These are phyloP conservation scores for Cladophialophora immunda DNA, from an alignment of 2,329 filamentous ascomycete genomes.

Conservation along the genomic window DNA sequence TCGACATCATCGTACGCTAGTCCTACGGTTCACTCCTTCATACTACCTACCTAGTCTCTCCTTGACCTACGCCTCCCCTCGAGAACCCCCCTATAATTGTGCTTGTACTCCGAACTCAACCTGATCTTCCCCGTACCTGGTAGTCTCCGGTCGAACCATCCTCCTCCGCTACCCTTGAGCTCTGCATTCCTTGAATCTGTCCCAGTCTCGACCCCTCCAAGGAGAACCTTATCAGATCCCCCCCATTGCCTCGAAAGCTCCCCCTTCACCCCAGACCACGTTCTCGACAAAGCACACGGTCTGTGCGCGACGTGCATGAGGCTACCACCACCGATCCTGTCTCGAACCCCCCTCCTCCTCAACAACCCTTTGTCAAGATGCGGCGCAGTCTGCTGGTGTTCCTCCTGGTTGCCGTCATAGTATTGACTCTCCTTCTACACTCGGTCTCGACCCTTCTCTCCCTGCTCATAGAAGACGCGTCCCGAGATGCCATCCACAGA, in stretches of 20 bases:
- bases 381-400: constrained; percentile 69
- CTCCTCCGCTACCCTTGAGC: background rate
- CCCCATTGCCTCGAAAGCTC: background rate
- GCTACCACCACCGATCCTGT: background rate
- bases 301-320: background rate
- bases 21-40: background rate
- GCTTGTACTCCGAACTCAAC: background rate
- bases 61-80: background rate
- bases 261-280: background rate
- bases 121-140: background rate
- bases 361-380: constrained; percentile 55
- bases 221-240: background rate
- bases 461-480: constrained; percentile 73
- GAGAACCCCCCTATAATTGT: background rate
- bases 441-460: constrained; percentile 75
- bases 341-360: constrained; percentile 1
- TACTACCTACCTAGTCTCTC: constrained; percentile 14
- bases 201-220: background rate
- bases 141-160: constrained; percentile 7
- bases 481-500: constrained; percentile 71
- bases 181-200: constrained; percentile 19
- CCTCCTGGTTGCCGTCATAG: constrained; percentile 69
- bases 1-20: constrained; percentile 19
- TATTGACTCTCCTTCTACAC: constrained; percentile 71
- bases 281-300: constrained; percentile 3